These are phyloP conservation scores for Saccharomycopsis microspora DNA, from an alignment of 805 yeast species.

Conservation along the genomic window DNA sequence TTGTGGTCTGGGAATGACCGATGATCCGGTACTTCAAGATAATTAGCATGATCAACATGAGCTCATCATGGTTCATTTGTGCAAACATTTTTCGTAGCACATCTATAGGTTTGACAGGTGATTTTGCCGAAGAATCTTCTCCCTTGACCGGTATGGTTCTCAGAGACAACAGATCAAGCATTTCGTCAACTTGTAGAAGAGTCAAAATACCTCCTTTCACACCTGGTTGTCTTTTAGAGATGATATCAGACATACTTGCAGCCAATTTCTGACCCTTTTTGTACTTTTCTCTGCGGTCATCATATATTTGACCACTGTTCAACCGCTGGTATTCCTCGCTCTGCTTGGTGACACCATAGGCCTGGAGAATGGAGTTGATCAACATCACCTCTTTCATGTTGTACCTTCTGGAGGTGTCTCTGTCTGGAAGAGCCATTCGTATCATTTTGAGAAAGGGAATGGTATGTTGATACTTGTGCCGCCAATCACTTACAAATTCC, in stretches of 20 bases:
- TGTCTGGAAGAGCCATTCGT: slow-evolving; percentile 47
- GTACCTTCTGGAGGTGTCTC: slow-evolving; percentile 48
- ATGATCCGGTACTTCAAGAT: slow-evolving; percentile 49
- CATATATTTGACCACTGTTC: slow-evolving; percentile 19
- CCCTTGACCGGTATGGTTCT: neutral
- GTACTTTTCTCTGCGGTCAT: slow-evolving; percentile 29
- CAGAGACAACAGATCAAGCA: slow-evolving; percentile 13
- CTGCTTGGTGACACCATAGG: slow-evolving; percentile 19
- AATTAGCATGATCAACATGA: slow-evolving; percentile 59
- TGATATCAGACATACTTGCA: slow-evolving; percentile 35
- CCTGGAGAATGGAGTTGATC: neutral
- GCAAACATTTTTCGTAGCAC: slow-evolving; percentile 28
- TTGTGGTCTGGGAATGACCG: slow-evolving; percentile 46
- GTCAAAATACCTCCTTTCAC: slow-evolving; percentile 23
- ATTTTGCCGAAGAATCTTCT: neutral
- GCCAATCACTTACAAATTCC: slow-evolving; percentile 11
- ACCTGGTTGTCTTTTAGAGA: slow-evolving; percentile 33
- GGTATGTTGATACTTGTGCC: slow-evolving; percentile 1
- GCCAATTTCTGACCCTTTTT: slow-evolving; percentile 37
- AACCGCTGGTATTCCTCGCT: slow-evolving; percentile 48
- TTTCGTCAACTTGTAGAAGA: slow-evolving; percentile 19
- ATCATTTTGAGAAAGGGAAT: slow-evolving; percentile 46
- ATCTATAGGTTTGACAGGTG: neutral
- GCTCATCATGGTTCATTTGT: slow-evolving; percentile 46
- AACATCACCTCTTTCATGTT: neutral